Percentiles rank a stretch among this genome's conserved stretches.
phyloP scores from a whole-genome alignment of 208 protist genomes.

The Trypanosoma vivax region DNA sequence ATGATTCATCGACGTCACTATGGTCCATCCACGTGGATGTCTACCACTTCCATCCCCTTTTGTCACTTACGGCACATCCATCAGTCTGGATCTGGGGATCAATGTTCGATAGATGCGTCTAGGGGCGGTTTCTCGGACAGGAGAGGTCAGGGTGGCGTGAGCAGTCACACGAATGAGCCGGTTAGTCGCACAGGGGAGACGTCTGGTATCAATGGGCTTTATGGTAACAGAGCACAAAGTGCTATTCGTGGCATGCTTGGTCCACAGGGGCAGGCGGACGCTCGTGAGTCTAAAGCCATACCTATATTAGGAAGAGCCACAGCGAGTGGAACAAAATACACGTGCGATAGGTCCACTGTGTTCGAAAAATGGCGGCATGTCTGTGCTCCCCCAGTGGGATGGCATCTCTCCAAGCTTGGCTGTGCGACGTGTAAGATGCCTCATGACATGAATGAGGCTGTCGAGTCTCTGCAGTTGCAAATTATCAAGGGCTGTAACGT shows the following conservation, averaged over 20 bases:
- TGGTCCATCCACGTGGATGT: too few species aligned
- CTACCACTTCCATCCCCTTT: too few species aligned
- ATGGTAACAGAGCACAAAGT: constrained; percentile 64
- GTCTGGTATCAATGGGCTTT: constrained; percentile 75
- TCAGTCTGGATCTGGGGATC: too few species aligned
- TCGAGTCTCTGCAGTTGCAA: constrained; percentile 84
- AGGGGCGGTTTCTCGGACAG: too few species aligned
- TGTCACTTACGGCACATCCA: too few species aligned
- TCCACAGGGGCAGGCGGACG: constrained; percentile 69
- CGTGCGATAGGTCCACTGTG: constrained; percentile 68
- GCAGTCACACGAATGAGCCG: neutral
- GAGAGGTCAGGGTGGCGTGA: neutral
- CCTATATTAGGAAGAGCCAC: constrained; percentile 75
- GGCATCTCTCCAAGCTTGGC: constrained; percentile 78
- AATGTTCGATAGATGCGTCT: too few species aligned
- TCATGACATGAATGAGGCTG: constrained; percentile 69
- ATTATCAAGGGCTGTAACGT: constrained; percentile 87
- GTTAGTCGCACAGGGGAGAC: constrained; percentile 26
- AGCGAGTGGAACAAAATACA: constrained; percentile 70
- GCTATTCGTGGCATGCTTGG: constrained; percentile 82
- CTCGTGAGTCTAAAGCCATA: constrained; percentile 65
- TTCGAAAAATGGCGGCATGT: constrained; percentile 79
- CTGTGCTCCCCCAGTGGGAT: constrained; percentile 65
- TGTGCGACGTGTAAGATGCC: constrained; percentile 84
- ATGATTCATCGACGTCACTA: too few species aligned